A percentile compares a stretch with the other conserved stretches of the same genome.
phyloP scores from a whole-genome alignment of 192 early-diverging fungal genomes.

The Coemansia sp. region DNA sequence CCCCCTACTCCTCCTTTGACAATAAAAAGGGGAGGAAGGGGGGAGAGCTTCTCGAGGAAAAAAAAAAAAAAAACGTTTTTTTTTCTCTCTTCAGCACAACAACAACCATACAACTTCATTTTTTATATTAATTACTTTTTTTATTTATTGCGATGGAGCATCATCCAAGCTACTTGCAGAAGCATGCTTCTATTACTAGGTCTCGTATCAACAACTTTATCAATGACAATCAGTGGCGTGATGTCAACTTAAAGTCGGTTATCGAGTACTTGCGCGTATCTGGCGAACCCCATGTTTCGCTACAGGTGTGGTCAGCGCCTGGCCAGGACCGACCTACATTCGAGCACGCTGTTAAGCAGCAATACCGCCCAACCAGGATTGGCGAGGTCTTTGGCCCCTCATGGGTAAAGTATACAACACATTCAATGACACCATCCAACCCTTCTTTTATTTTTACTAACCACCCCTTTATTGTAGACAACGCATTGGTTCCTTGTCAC shows the following conservation, averaged over 20 bases:
- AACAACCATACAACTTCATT: not conserved
- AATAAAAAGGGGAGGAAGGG: not conserved
- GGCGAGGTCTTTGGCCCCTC: conserved; percentile 90
- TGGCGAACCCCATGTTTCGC: conserved; percentile 59
- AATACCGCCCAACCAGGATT: conserved; percentile 67
- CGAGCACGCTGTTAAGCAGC: conserved; percentile 59
- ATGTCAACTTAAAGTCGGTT: conserved; percentile 65
- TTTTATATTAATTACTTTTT: not conserved
- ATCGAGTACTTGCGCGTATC: conserved; percentile 54
- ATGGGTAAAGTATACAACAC: conserved; percentile 59
- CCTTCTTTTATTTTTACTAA: conserved; percentile 1
- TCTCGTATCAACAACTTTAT: conserved; percentile 78
- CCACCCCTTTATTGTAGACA: conserved; percentile 54
- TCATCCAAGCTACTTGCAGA: conserved; percentile 49
- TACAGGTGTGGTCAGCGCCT: conserved; percentile 55
- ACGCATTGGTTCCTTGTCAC: conserved; percentile 76
- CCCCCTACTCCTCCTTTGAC: not conserved
- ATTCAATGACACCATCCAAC: not conserved
- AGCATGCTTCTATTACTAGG: conserved; percentile 77
- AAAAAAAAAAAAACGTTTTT: not conserved
- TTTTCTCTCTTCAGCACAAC: not conserved
- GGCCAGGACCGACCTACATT: conserved; percentile 56
- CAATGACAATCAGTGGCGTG: conserved; percentile 64
- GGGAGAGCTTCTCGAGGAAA: no score
- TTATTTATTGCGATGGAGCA: conserved; percentile 19